A percentile compares a stretch with the other conserved stretches of the same genome.
Evolutionary conservation across 78 protist genomes (phyloP).

Genomic region (Isochrysis galbana): DNA sequence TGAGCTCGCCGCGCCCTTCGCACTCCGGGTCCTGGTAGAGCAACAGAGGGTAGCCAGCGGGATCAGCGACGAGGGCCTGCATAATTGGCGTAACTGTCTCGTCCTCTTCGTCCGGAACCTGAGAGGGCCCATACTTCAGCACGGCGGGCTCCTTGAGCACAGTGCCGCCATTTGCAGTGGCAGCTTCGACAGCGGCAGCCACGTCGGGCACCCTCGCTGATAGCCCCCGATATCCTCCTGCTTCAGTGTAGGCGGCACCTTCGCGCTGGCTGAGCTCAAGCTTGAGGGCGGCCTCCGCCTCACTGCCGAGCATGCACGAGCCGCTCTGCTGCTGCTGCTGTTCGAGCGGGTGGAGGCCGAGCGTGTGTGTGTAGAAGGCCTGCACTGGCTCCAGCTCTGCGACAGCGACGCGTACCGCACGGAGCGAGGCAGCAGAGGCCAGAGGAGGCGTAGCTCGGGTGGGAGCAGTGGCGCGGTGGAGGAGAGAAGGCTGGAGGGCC

Average conservation of each 20-base stretch:
- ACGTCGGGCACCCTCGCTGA: not conserved
- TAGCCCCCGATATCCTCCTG: not conserved
- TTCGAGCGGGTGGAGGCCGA: not conserved
- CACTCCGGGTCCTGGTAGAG: not conserved
- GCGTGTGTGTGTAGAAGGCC: not conserved
- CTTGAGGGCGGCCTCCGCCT: not conserved
- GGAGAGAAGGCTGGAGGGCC: no score
- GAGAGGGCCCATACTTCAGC: not conserved
- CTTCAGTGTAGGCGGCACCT: not conserved
- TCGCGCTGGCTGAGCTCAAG: not conserved
- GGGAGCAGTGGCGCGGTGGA: not conserved
- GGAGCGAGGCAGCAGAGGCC: not conserved
- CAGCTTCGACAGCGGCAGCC: not conserved
- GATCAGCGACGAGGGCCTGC: not conserved
- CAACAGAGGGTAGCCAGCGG: not conserved
- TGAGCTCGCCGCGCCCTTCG: not conserved
- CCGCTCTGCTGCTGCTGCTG: not conserved
- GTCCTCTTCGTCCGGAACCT: not conserved
- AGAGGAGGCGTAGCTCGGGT: not conserved
- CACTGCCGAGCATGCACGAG: not conserved
- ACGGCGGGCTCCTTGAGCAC: not conserved
- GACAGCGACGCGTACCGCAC: not conserved
- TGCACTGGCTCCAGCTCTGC: not conserved
- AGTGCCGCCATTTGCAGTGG: not conserved
- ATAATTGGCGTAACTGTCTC: not conserved